Percentiles rank a stretch among this genome's conserved stretches.
These are phyloP conservation scores for Leishmania tropica DNA, from an alignment of 208 protist genomes.

Conservation along the genomic window DNA sequence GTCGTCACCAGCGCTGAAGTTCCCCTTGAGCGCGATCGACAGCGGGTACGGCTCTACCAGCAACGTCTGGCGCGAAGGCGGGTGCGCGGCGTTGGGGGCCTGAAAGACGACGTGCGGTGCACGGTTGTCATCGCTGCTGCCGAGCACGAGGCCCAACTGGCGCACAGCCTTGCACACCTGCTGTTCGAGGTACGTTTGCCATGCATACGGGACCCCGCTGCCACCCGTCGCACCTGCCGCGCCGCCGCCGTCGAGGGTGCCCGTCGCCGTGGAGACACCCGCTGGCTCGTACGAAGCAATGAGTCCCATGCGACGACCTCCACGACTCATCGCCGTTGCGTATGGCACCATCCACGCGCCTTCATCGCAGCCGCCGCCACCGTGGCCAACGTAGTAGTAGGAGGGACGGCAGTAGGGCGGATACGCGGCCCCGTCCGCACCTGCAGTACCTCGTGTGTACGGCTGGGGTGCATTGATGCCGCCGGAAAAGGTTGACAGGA, in stretches of 20 bases:
- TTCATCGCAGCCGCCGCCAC: conserved; percentile 1
- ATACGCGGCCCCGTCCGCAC: neutral
- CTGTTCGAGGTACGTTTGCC: conserved; percentile 40
- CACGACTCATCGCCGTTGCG: conserved; percentile 45
- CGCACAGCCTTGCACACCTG: conserved; percentile 34
- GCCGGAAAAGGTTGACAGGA: neutral
- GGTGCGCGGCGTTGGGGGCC: conserved; percentile 8
- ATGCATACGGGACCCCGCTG: conserved; percentile 19
- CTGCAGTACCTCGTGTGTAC: conserved; percentile 21
- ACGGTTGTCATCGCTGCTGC: neutral
- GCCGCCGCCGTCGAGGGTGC: neutral
- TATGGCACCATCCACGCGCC: conserved; percentile 31
- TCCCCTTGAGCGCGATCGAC: conserved; percentile 37
- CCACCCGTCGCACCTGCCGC: neutral
- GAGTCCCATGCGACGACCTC: conserved; percentile 55
- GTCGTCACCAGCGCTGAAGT: conserved; percentile 50
- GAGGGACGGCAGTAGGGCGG: neutral
- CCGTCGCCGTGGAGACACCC: neutral
- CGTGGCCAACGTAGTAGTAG: conserved; percentile 1
- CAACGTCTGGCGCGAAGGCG: conserved; percentile 17
- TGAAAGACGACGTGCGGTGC: conserved; percentile 17
- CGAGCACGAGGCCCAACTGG: conserved; percentile 36
- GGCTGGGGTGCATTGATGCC: conserved; percentile 13
- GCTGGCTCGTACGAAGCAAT: conserved; percentile 64
- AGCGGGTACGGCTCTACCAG: conserved; percentile 60